Base-by-base conservation (phyloP, 306 rosid genomes). In the Acacia crassicarpa region DNA sequence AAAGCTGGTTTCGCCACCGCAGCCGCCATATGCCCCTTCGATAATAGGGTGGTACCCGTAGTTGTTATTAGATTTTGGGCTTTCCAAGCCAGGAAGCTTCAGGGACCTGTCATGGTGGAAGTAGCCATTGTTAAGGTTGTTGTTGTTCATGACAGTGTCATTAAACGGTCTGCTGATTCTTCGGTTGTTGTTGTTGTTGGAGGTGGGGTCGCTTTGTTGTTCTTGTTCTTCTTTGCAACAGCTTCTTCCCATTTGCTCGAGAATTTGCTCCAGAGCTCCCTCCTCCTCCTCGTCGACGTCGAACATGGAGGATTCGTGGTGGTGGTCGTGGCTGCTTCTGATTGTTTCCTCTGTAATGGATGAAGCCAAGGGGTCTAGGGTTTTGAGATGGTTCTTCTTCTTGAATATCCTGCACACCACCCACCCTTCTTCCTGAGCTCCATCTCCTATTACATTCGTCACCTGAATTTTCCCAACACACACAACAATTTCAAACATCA, bases 341-440 rank as follows among this genome's bases (percentile, higher is more conserved):
- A 87, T 84, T 5, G 89, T 78, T 19, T 89, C 94, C 9, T 86
- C 72, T 0, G 84, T 67, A 15, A 77, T 75, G 46, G 89, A 81
- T 0, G 90, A 83, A 30, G 56, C 82, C 0, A 83, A 76, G 0
- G 98, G 92, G 38, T 83, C 94, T 85, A 87, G 86, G 89, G 92
- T 88, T 92, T 93, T 93, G 53, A 87, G 91, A 56, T 86, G 94
- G 83, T 78, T 92, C 86, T 92, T 95, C 92, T 93, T 93, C 94
- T 93, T 91, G 92, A 95, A 95, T 80, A 93, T 92, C 68, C 98
- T 85, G 51, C 99, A 95, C 70, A 95, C 98, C 88, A 93, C 99
- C 98, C 99, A 95, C 23, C 97, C 98, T 74, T 93, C 98, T 72
- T 95, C 99, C 43, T 90, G 97, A 0, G 46, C 72, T 16, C 54